Base-by-base conservation (phyloP, 768 basidiomycete species). In the Lentinula boryana region DNA sequence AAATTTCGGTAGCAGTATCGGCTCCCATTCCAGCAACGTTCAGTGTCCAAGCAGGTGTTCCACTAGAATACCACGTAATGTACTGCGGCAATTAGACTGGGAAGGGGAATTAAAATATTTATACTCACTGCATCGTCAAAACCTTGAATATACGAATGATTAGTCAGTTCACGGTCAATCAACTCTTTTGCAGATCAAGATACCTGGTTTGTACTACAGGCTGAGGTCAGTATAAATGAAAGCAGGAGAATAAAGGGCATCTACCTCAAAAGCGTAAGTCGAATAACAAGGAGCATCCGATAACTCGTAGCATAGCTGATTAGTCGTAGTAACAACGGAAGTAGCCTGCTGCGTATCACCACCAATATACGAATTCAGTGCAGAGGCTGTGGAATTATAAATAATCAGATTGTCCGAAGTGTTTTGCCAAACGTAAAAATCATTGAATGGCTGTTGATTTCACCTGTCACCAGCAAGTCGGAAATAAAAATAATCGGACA, bases 31-130 rank as follows among this genome's bases (percentile, higher is more conserved):
- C 91, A 3, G 81, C 78, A 21, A 78, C 88, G 55, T 83, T 80
- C 58, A 95, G 68, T 4, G 89, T 92, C 94, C 94, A 95, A 8
- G 87, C 75, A 27, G 80, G 68, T 64, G 84, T 76, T 69, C 84
- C 83, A 65, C 87, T 78, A 60, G 84, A 80, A 61, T 95, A 76
- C 94, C 94, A 96, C 2, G 90, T 83, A 65, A 95, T 92, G 68
- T 95, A 96, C 86, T 88, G 27, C 18, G 33, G 13, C 16, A 48
- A 40, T 55, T 21, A 46, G 23, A 15, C 5, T 35, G 50, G 13
- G 18, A 43, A 27, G 67, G 4, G 62, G 41, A 36, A 27, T 3
- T 27, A 27, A 3, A 27, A 27, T 27, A 27, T 27, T 1, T 27
- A 27, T 21, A 74, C 84, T 63, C 66, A 88, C 84, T 32, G 80